Base-by-base conservation (phyloP, 192 early-diverging fungal genomes). In the Haplosporangium gracile region DNA sequence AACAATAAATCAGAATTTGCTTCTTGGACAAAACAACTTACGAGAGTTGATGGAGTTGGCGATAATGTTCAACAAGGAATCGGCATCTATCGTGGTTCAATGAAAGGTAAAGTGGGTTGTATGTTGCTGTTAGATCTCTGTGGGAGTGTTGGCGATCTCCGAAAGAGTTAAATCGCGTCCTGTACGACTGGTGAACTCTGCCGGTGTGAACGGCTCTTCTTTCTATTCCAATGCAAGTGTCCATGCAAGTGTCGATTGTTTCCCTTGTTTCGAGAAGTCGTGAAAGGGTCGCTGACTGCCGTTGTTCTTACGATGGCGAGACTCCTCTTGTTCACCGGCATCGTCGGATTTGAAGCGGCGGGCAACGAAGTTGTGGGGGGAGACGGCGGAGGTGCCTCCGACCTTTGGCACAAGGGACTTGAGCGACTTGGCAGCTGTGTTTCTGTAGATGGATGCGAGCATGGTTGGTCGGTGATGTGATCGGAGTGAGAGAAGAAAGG, bases 391-490 rank as follows among this genome's bases (percentile, higher is more conserved):
- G 40, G 47, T 73, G 38, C 55, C 73, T 60, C 45, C 77, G 36
- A 74, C 47, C 74, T 72, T 69, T 34, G 79, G 49, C 22, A 75
- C 51, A 22, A 74, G 40, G n/a, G 69, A 75, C 22, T 72, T 82
- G 45, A 78, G 68, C 24, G 82, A 76, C 77, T 79, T 79, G 65
- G 73, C 40, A 40, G 79, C 53, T 34, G 84, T 34, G n/a, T 76
- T 73, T 43, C 84, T 76, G 72, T 42, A 80, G 70, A 86, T 70
- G 68, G 84, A 78, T 22, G 78, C 45, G 55, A 86, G 84, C 84
- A 86, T 86, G 42, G 74, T 43, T 29, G 68, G n/a, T 32, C 63
- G n/a, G 34, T 4, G 45, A 70, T 32, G 60, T 36, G 22, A 29
- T 65, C 60, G 60, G 60, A 65, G 60, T 65, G 60, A 16, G 29